phyloP scores from a whole-genome alignment of 306 rosid species.

The Dalbergia oliveri region DNA sequence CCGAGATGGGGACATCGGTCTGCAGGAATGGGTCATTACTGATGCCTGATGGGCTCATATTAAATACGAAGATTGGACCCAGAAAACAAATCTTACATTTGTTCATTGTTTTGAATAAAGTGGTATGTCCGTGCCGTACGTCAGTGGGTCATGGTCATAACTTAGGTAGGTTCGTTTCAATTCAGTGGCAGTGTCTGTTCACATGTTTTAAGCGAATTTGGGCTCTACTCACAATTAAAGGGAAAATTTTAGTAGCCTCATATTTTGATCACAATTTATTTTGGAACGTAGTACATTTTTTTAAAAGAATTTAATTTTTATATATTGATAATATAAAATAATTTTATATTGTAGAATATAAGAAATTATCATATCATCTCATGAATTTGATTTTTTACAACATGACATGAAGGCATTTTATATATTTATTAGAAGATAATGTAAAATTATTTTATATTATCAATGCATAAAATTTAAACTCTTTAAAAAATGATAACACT shows the following conservation, averaged over 20 bases:
- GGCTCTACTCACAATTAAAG: background rate
- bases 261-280: background rate
- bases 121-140: background rate
- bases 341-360: too few species aligned
- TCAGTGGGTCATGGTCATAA: background rate
- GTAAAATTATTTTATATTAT: too few species aligned
- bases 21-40: background rate
- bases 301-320: too few species aligned
- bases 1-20: background rate
- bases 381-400: too few species aligned
- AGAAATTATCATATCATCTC: too few species aligned
- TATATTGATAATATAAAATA: too few species aligned
- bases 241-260: background rate
- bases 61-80: background rate
- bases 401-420: too few species aligned
- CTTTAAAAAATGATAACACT: too few species aligned
- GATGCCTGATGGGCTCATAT: background rate
- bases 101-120: background rate
- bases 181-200: constrained; percentile 2
- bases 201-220: background rate
- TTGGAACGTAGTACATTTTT: background rate
- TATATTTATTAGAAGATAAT: too few species aligned
- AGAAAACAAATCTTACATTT: background rate
- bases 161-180: constrained; percentile 14
- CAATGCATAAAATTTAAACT: too few species aligned